These are phyloP conservation scores for Tuber melanosporum DNA, from an alignment of 495 filamentous ascomycete genomes.

Conservation along the genomic window DNA sequence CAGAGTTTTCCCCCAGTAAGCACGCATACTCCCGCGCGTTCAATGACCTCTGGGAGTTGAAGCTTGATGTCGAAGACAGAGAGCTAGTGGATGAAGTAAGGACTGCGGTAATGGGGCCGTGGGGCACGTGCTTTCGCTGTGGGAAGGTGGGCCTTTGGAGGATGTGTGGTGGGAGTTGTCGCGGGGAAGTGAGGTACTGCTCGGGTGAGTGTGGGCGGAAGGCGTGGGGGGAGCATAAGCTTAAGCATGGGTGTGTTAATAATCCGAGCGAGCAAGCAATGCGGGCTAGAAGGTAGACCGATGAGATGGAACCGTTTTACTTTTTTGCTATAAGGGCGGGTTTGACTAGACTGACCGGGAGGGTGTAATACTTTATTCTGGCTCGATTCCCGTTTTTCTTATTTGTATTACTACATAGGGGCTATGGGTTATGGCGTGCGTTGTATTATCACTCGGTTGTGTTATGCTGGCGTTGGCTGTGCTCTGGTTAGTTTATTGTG, in stretches of 20 bases:
- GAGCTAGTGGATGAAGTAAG: slow-evolving; percentile 30
- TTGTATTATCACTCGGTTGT: neutral
- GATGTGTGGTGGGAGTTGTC: slow-evolving; percentile 35
- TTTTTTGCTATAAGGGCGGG: neutral
- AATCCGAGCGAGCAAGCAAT: neutral
- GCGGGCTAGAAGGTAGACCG: neutral
- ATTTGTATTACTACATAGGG: neutral
- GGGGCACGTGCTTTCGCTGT: slow-evolving; percentile 32
- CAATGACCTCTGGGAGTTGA: slow-evolving; percentile 34
- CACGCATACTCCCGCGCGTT: slow-evolving; percentile 24
- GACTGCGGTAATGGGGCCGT: slow-evolving; percentile 34
- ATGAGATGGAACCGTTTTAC: neutral
- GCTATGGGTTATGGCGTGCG: neutral
- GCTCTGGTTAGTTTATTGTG: neutral
- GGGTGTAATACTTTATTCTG: neutral
- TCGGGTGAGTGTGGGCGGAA: slow-evolving; percentile 24
- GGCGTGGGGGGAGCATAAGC: slow-evolving; percentile 31
- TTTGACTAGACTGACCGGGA: neutral
- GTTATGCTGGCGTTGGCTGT: neutral
- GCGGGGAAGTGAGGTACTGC: slow-evolving; percentile 28
- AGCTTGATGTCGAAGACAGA: slow-evolving; percentile 31
- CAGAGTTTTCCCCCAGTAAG: slow-evolving; percentile 29
- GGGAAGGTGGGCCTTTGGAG: slow-evolving; percentile 32
- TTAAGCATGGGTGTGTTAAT: slow-evolving; percentile 17
- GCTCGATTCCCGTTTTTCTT: neutral